These are phyloP conservation scores for Ceratocystis destructans DNA, from an alignment of 2,329 filamentous ascomycete species.

Conservation along the genomic window DNA sequence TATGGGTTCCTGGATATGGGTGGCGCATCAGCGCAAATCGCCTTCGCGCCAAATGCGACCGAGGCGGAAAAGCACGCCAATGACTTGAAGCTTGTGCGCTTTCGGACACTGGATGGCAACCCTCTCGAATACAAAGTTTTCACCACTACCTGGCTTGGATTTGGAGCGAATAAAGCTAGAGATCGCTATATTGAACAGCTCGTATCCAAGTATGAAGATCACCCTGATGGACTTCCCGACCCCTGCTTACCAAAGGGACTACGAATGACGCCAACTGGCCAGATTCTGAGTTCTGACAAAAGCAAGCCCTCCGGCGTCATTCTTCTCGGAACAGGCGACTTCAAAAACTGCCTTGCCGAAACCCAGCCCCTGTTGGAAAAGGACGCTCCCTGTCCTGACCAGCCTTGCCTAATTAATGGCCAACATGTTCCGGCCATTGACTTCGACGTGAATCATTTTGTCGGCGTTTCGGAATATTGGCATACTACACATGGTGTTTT, in stretches of 20 bases:
- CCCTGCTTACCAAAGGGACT: conserved; percentile 78
- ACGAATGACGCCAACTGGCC: conserved; percentile 58
- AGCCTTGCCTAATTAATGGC: conserved; percentile 80
- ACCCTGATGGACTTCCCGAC: conserved; percentile 61
- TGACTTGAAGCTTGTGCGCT: conserved; percentile 71
- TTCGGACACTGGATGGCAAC: conserved; percentile 70
- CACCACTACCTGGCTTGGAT: conserved; percentile 91
- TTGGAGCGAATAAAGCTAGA: conserved; percentile 89
- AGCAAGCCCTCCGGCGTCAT: conserved; percentile 30
- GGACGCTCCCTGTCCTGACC: conserved; percentile 66
- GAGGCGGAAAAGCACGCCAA: conserved; percentile 81
- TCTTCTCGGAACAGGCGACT: conserved; percentile 72
- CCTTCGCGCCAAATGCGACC: conserved; percentile 86
- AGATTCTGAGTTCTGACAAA: conserved; percentile 31
- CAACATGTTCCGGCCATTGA: conserved; percentile 91
- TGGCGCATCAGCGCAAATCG: conserved; percentile 92
- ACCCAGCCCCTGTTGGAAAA: conserved; percentile 84
- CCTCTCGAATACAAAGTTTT: conserved; percentile 77
- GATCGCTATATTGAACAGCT: conserved; percentile 69
- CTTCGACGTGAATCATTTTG: conserved; percentile 93
- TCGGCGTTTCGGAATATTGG: conserved; percentile 97
- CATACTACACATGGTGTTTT: conserved; percentile 96
- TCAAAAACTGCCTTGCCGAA: conserved; percentile 66
- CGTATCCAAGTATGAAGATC: conserved; percentile 48
- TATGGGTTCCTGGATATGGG: conserved; percentile 99